phyloP scores from a whole-genome alignment of 768 basidiomycete genomes.

The Xerocomellus chrysenteron region DNA sequence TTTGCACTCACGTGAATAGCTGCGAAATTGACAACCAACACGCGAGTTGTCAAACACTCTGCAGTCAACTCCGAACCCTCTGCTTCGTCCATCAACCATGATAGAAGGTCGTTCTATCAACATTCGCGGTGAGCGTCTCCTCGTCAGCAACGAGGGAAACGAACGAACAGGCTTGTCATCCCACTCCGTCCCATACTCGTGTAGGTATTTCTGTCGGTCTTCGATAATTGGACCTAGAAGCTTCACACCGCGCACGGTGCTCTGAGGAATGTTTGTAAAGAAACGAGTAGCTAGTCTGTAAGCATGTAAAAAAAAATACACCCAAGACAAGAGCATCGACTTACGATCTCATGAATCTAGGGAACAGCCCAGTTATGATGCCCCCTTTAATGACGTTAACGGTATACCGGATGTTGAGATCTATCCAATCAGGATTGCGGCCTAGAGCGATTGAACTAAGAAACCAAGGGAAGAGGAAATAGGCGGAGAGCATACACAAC shows the following conservation, averaged over 20 bases:
- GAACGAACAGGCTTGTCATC: constrained; percentile 35
- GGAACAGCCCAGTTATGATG: background rate
- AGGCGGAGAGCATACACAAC: constrained; percentile 33
- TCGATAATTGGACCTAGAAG: constrained; percentile 31
- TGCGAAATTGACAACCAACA: constrained; percentile 17
- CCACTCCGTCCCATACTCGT: constrained; percentile 28
- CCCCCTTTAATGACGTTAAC: constrained; percentile 18
- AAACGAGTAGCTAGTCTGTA: background rate
- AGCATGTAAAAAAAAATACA: background rate
- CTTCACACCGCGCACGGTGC: constrained; percentile 6
- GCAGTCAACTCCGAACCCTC: constrained; percentile 14
- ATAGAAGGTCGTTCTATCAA: constrained; percentile 34
- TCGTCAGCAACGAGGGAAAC: background rate
- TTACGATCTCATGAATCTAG: background rate
- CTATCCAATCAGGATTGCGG: constrained; percentile 37
- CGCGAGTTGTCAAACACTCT: constrained; percentile 20
- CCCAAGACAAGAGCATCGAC: background rate
- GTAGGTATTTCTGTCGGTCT: constrained; percentile 24
- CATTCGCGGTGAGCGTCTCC: background rate
- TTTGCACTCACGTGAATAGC: constrained; percentile 21
- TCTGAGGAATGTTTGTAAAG: background rate
- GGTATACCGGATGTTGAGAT: constrained; percentile 32
- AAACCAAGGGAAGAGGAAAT: background rate
- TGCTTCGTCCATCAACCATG: constrained; percentile 34
- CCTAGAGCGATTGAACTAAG: constrained; percentile 26